Conservation (phyloP, 2,329 filamentous ascomycete species). For the Pseudogymnoascus sp. region DNA sequence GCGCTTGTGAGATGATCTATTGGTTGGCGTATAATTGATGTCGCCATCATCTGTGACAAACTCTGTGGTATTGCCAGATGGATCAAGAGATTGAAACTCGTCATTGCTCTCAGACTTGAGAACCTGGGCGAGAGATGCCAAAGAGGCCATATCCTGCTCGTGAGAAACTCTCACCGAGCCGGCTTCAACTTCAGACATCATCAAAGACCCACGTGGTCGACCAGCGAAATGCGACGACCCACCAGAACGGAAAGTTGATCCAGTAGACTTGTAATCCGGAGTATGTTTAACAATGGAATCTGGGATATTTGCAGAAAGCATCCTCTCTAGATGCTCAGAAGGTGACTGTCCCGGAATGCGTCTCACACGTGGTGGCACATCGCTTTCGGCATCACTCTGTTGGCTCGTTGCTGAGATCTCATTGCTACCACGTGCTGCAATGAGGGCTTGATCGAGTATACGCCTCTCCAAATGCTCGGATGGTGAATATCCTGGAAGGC, state of each 20-base stretch:
- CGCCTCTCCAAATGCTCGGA: background rate
- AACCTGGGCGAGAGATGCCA: conserved; percentile 20
- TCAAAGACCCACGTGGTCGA: background rate
- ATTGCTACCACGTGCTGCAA: background rate
- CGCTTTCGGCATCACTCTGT: background rate
- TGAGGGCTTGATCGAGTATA: background rate
- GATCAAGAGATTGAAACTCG: background rate
- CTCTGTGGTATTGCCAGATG: background rate
- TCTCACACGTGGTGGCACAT: background rate
- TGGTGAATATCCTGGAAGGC: background rate
- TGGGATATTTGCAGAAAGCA: background rate
- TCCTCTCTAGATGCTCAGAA: conserved; percentile 2
- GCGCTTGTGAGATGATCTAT: background rate
- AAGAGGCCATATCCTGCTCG: conserved; percentile 23
- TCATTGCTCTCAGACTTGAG: conserved; percentile 11
- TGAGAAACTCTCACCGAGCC: conserved; percentile 16
- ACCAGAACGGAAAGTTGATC: background rate
- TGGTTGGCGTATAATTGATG: background rate
- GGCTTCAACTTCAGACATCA: background rate
- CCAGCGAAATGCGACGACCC: background rate
- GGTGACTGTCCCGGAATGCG: background rate
- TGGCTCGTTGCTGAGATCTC: background rate
- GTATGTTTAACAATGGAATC: background rate
- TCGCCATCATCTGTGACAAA: background rate
- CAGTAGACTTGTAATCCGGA: background rate